Conservation (phyloP, 768 basidiomycete species). For the Tylopilus rubrobrunneus region DNA sequence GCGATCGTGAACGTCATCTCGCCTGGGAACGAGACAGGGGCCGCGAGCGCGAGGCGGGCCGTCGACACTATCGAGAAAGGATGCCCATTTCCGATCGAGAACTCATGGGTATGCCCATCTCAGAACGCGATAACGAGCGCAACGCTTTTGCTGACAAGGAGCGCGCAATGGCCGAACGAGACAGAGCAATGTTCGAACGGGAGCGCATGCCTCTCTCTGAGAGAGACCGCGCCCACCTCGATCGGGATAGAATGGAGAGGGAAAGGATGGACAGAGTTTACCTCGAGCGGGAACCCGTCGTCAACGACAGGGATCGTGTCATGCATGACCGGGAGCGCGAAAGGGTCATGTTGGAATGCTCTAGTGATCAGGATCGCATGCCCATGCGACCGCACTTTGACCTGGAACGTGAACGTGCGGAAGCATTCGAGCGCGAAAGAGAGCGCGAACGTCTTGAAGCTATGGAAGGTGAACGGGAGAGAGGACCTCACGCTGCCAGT, state of each 20-base stretch:
- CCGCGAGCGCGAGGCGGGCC: conserved; percentile 23
- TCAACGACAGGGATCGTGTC: conserved; percentile 22
- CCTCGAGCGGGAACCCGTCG: conserved; percentile 22
- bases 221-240: conserved; percentile 19
- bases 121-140: conserved; percentile 25
- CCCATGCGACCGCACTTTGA: conserved; percentile 22
- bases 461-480: conserved; percentile 30
- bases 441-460: conserved; percentile 29
- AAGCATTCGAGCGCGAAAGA: conserved; percentile 32
- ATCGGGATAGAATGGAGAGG: conserved; percentile 23
- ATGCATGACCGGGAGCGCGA: conserved; percentile 28
- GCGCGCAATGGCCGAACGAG: conserved; percentile 20
- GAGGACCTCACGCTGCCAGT: conserved; percentile 19
- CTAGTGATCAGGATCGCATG: conserved; percentile 24
- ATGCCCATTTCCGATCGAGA: conserved; percentile 21
- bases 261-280: conserved; percentile 22
- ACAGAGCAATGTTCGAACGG: conserved; percentile 22
- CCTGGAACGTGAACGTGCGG: conserved; percentile 26
- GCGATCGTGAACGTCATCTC: conserved; percentile 24
- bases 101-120: conserved; percentile 14
- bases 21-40: conserved; percentile 28
- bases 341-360: conserved; percentile 16
- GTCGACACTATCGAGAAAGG: conserved; percentile 27
- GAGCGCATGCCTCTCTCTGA: conserved; percentile 19
- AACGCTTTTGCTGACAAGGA: conserved; percentile 18